phyloP scores from a whole-genome alignment of 331 rosid species.

The Quercus lobata region DNA sequence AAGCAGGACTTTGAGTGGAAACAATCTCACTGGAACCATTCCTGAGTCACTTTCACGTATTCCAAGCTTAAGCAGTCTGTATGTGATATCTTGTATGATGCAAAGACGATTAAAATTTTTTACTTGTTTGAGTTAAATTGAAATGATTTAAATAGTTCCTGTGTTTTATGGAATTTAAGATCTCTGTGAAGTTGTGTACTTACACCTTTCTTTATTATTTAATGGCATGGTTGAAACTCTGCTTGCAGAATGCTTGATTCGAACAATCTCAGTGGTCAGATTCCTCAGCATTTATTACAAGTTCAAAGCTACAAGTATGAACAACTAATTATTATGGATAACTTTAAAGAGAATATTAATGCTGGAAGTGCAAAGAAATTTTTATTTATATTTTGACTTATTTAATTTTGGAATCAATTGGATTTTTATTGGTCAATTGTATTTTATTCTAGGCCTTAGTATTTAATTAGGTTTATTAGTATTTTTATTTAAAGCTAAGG shows the following conservation, averaged over 20 bases:
- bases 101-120: neutral
- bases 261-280: conserved; percentile 66
- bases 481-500: too few relatives aligned
- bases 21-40: conserved; percentile 67
- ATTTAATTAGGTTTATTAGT: too few relatives aligned
- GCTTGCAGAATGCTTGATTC: conserved; percentile 71
- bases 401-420: too few relatives aligned
- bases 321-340: conserved; percentile 8
- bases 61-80: conserved; percentile 58
- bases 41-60: conserved; percentile 71
- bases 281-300: conserved; percentile 55
- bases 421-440: too few relatives aligned
- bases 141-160: too few relatives aligned
- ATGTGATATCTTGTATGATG: conserved; percentile 37
- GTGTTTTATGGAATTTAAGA: neutral
- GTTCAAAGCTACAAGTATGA: conserved; percentile 76
- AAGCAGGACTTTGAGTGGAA: conserved; percentile 73
- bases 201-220: conserved; percentile 17
- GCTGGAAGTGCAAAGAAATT: too few relatives aligned
- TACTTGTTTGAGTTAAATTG: neutral
- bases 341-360: neutral
- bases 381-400: too few relatives aligned
- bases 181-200: neutral
- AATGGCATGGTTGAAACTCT: conserved; percentile 30
- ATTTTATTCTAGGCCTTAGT: too few relatives aligned